These are phyloP conservation scores for Rubroboletus pulcherrimus DNA, from an alignment of 768 basidiomycete genomes.

Conservation along the genomic window DNA sequence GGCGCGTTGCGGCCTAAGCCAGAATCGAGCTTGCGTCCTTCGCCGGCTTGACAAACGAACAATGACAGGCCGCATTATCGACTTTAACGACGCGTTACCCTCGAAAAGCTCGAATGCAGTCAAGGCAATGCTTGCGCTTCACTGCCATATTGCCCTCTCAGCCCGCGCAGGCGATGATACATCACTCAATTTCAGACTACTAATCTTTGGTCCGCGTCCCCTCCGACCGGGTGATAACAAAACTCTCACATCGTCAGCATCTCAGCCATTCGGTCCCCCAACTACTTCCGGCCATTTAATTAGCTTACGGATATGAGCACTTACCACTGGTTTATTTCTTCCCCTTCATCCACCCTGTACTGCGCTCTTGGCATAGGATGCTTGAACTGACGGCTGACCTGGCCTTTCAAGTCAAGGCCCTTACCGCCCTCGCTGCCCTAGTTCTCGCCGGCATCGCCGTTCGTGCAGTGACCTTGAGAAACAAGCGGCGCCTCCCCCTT, in stretches of 20 bases:
- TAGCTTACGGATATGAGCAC: background rate
- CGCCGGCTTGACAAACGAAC: background rate
- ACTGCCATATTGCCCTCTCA: background rate
- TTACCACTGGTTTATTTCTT: background rate
- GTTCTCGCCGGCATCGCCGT: conserved; percentile 13
- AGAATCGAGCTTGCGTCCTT: background rate
- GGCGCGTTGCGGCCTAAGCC: background rate
- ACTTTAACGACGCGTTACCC: background rate
- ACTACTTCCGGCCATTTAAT: conserved; percentile 12
- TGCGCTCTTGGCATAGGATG: conserved; percentile 2
- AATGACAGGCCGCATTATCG: background rate
- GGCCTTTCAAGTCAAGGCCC: conserved; percentile 10
- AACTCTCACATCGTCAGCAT: background rate
- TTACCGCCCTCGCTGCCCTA: conserved; percentile 19
- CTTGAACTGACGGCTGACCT: conserved; percentile 3
- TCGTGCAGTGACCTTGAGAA: conserved; percentile 2
- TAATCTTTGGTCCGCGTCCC: background rate
- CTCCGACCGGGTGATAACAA: background rate
- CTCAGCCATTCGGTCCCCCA: too few relatives aligned
- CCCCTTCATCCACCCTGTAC: background rate
- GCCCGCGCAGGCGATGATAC: background rate
- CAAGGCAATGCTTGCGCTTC: background rate
- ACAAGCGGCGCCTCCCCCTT: conserved; percentile 19
- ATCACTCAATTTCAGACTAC: background rate
- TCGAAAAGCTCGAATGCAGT: background rate